Evolutionary conservation across 1,284 basidiomycete species (phyloP).

Genomic region (Hemileia vastatrix): DNA sequence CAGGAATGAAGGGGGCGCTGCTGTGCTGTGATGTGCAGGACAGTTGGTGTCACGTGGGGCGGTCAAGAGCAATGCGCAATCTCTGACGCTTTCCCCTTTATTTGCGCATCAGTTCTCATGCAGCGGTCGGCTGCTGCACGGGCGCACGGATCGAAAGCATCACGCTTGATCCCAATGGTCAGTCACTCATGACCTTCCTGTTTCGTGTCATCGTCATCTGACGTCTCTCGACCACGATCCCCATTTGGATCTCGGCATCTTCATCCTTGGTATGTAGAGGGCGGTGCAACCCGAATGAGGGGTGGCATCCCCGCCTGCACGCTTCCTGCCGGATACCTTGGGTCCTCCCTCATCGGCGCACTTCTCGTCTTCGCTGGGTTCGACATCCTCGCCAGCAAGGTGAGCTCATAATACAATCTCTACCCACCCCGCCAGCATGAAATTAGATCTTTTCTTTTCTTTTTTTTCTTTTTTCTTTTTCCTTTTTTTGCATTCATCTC

Average conservation of each 20-base stretch:
- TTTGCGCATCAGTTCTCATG: slow-evolving; percentile 32
- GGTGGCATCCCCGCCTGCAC: slow-evolving; percentile 80
- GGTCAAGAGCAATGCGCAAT: too few relatives aligned
- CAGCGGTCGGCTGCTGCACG: slow-evolving; percentile 56
- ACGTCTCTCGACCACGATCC: slow-evolving; percentile 49
- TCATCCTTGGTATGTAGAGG: slow-evolving; percentile 54
- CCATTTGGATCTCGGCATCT: slow-evolving; percentile 47
- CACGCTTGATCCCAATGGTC: slow-evolving; percentile 49
- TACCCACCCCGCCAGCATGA: too few relatives aligned
- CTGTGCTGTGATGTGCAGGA: too few relatives aligned
- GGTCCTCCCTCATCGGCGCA: slow-evolving; percentile 81
- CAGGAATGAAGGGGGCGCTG: too few relatives aligned
- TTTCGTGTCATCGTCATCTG: neutral
- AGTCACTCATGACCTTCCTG: neutral
- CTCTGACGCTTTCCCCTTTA: slow-evolving; percentile 34
- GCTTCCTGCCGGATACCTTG: slow-evolving; percentile 74
- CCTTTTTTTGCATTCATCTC: slow-evolving; percentile 33
- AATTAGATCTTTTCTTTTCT: slow-evolving; percentile 48
- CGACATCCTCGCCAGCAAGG: slow-evolving; percentile 82
- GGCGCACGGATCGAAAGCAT: slow-evolving; percentile 84
- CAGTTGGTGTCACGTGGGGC: too few relatives aligned
- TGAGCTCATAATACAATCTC: slow-evolving; percentile 51
- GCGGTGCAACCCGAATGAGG: slow-evolving; percentile 83
- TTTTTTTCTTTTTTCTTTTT: slow-evolving; percentile 27
- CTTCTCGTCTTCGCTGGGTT: slow-evolving; percentile 79